Percentiles rank a stretch among this genome's conserved stretches.
phyloP scores from a whole-genome alignment of 2,329 filamentous ascomycete species.

The Fusarium floridanum region DNA sequence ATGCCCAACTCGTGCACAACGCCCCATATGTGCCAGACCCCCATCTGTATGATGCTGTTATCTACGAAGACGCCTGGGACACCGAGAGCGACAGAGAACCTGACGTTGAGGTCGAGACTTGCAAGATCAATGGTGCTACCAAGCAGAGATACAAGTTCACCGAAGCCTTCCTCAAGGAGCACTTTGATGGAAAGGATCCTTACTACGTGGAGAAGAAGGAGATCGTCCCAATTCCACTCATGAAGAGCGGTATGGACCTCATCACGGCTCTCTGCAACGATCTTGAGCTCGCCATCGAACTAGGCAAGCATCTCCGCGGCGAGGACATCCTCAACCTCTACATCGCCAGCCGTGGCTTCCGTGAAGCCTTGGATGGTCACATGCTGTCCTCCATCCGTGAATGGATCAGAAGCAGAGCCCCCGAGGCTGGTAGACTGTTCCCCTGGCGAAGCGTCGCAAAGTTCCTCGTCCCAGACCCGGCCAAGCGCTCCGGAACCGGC shows the following conservation, averaged over 20 bases:
- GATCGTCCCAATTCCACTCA: conserved; percentile 34
- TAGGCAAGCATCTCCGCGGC: conserved; percentile 67
- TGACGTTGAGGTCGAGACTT: conserved; percentile 16
- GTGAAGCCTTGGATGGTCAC: conserved; percentile 70
- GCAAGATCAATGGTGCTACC: conserved; percentile 16
- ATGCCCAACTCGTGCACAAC: conserved; percentile 1
- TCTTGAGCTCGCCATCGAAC: conserved; percentile 65
- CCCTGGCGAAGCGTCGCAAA: conserved; percentile 70
- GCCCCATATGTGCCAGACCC: not conserved
- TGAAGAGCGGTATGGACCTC: conserved; percentile 54
- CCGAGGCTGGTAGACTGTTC: conserved; percentile 69
- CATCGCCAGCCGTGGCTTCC: conserved; percentile 72
- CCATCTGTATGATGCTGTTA: not conserved
- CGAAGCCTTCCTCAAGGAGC: conserved; percentile 42
- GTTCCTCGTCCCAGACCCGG: conserved; percentile 72
- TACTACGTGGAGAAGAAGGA: conserved; percentile 39
- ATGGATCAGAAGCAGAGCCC: conserved; percentile 67
- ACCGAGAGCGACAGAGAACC: conserved; percentile 6
- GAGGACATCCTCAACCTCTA: conserved; percentile 74
- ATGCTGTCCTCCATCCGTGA: conserved; percentile 69
- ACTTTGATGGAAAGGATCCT: conserved; percentile 49
- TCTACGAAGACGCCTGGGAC: conserved; percentile 1
- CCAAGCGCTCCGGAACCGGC: conserved; percentile 50
- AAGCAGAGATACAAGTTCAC: conserved; percentile 49
- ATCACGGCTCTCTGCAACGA: conserved; percentile 58